phyloP scores from a whole-genome alignment of 2,329 filamentous ascomycete species.

The Neonectria neomacrospora region DNA sequence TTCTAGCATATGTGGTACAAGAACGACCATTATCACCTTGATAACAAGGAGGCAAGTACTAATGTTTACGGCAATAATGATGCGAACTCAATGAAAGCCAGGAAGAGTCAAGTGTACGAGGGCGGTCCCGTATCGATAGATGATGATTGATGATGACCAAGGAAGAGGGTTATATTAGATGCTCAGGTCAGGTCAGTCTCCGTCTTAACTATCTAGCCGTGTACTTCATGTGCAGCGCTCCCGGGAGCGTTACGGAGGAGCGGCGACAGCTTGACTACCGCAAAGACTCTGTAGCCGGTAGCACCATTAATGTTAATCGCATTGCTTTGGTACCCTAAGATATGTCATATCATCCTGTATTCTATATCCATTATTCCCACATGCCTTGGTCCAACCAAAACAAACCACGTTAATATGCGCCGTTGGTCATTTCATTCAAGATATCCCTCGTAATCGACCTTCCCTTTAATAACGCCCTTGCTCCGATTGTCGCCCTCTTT shows the following conservation, averaged over 20 bases:
- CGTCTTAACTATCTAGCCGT: background rate
- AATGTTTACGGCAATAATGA: too few relatives aligned
- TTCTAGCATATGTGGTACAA: too few relatives aligned
- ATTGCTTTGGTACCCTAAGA: conserved; percentile 27
- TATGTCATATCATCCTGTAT: conserved; percentile 9
- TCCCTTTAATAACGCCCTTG: conserved; percentile 70
- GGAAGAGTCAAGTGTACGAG: too few relatives aligned
- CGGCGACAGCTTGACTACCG: background rate
- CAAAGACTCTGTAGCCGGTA: background rate
- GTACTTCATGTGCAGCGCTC: background rate
- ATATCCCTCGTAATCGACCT: conserved; percentile 80
- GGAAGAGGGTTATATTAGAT: too few relatives aligned
- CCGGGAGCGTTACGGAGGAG: background rate
- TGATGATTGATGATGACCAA: too few relatives aligned
- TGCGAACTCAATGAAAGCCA: too few relatives aligned
- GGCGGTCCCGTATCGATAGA: too few relatives aligned
- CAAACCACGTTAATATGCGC: conserved; percentile 49
- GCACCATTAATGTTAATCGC: conserved; percentile 4
- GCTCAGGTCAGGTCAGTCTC: too few relatives aligned
- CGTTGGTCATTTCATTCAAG: conserved; percentile 74
- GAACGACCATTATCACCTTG: too few relatives aligned
- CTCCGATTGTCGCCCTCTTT: conserved; percentile 67
- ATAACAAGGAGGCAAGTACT: too few relatives aligned
- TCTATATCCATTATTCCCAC: conserved; percentile 20
- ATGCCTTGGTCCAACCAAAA: conserved; percentile 24